Conservation (phyloP, 495 filamentous ascomycete genomes). For the Penicillium longicatenatum region DNA sequence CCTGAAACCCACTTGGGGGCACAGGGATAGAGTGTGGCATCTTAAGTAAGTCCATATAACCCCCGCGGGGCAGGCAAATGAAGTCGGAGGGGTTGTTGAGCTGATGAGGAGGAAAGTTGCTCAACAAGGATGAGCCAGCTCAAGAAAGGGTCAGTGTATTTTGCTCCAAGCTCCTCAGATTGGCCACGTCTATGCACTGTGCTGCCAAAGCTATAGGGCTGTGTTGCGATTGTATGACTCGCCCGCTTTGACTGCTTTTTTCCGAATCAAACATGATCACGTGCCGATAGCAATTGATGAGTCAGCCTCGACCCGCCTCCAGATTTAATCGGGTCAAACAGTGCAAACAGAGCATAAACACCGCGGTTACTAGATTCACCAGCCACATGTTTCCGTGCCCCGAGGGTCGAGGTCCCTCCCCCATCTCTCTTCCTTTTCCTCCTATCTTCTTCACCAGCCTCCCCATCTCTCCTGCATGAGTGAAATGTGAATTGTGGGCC, state of each 20-base stretch:
- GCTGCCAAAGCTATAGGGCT: neutral
- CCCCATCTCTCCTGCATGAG: slow-evolving; percentile 13
- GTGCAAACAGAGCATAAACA: slow-evolving; percentile 18
- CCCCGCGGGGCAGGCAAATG: slow-evolving; percentile 9
- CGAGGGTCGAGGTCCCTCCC: slow-evolving; percentile 35
- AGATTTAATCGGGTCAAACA: slow-evolving; percentile 13
- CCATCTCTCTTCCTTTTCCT: slow-evolving; percentile 20
- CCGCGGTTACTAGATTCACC: slow-evolving; percentile 31
- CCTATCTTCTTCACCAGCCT: slow-evolving; percentile 29
- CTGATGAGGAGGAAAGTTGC: neutral
- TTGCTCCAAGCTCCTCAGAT: no score
- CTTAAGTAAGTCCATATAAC: slow-evolving; percentile 2
- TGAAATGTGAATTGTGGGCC: slow-evolving; percentile 38
- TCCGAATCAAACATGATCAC: slow-evolving; percentile 12
- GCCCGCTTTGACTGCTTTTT: slow-evolving; percentile 7
- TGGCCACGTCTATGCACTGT: neutral
- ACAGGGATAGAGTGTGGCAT: slow-evolving; percentile 47
- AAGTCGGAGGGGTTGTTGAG: slow-evolving; percentile 7
- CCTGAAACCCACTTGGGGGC: slow-evolving; percentile 83
- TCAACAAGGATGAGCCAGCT: neutral
- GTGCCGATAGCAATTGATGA: slow-evolving; percentile 23
- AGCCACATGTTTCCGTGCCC: slow-evolving; percentile 50
- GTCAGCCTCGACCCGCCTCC: slow-evolving; percentile 21
- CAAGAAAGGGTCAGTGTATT: no score
- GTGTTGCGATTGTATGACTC: neutral